Evolutionary conservation across 225 moss, liverwort and hornwort genomes (phyloP).

Genomic region (Marchantia polymorpha): DNA sequence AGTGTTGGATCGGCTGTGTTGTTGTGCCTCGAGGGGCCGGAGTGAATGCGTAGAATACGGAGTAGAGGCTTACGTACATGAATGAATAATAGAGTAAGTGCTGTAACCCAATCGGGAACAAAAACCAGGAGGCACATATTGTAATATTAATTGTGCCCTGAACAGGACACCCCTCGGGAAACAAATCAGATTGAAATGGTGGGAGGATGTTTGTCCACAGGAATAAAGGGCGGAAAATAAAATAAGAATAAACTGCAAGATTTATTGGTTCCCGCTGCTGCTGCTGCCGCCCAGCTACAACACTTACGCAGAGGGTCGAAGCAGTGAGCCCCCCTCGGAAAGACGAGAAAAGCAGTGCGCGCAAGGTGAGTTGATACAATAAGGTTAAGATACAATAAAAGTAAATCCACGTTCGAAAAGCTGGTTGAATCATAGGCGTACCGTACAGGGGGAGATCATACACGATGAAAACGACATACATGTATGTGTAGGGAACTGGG

Average conservation of each 20-base stretch:
- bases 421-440: too few relatives aligned
- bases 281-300: not conserved
- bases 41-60: not conserved
- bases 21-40: not conserved
- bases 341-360: not conserved
- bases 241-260: not conserved
- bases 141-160: not conserved
- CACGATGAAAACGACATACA: too few relatives aligned
- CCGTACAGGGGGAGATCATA: too few relatives aligned
- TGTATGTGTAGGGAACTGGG: too few relatives aligned
- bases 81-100: not conserved
- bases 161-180: not conserved
- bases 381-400: too few relatives aligned
- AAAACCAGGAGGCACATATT: not conserved
- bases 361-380: not conserved
- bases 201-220: conserved; percentile 2
- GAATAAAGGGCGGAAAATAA: conserved; percentile 4
- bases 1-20: not conserved
- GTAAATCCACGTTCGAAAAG: too few relatives aligned
- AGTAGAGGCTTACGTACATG: not conserved
- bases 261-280: not conserved
- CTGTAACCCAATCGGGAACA: conserved; percentile 9
- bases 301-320: conserved; percentile 6
- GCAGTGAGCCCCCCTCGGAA: not conserved
- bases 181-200: not conserved